These are phyloP conservation scores for Volvariella surrecta DNA, from an alignment of 1,284 basidiomycete genomes.

Conservation along the genomic window DNA sequence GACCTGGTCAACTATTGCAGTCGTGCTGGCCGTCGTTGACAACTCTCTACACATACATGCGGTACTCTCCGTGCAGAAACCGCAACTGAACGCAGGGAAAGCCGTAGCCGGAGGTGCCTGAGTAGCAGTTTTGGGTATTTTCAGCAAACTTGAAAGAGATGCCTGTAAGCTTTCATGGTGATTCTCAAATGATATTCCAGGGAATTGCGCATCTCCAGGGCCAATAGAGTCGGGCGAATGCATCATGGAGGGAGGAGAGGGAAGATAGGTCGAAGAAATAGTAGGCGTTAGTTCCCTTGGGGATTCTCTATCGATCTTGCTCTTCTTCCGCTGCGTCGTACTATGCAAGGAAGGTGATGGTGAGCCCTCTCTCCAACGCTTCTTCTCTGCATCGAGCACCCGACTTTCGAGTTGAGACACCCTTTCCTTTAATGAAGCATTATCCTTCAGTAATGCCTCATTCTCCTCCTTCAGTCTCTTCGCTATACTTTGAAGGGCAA, in stretches of 20 bases:
- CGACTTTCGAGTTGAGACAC: slow-evolving; percentile 37
- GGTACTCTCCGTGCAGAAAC: slow-evolving; percentile 63
- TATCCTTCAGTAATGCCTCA: slow-evolving; percentile 58
- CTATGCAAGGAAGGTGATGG: slow-evolving; percentile 19
- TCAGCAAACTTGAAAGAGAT: slow-evolving; percentile 19
- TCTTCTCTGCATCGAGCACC: slow-evolving; percentile 35
- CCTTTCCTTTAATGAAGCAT: slow-evolving; percentile 51
- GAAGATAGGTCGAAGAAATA: slow-evolving; percentile 17
- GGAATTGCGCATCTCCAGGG: slow-evolving; percentile 35
- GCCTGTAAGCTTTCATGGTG: slow-evolving; percentile 16
- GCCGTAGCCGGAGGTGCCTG: slow-evolving; percentile 14
- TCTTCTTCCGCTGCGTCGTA: slow-evolving; percentile 36
- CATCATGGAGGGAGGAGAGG: slow-evolving; percentile 35
- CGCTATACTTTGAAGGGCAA: slow-evolving; percentile 79
- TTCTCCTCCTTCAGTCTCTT: slow-evolving; percentile 88
- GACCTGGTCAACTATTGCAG: slow-evolving; percentile 17
- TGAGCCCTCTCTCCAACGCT: slow-evolving; percentile 47
- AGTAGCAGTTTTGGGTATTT: slow-evolving; percentile 17
- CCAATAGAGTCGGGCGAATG: slow-evolving; percentile 46
- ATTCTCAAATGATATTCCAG: slow-evolving; percentile 30
- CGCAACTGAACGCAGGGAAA: slow-evolving; percentile 42
- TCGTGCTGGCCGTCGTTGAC: slow-evolving; percentile 31
- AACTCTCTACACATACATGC: slow-evolving; percentile 70
- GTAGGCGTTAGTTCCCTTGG: slow-evolving; percentile 20
- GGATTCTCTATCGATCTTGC: slow-evolving; percentile 24